These are phyloP conservation scores for Yamagishiella unicocca DNA, from an alignment of 139 green algal species.

Conservation along the genomic window DNA sequence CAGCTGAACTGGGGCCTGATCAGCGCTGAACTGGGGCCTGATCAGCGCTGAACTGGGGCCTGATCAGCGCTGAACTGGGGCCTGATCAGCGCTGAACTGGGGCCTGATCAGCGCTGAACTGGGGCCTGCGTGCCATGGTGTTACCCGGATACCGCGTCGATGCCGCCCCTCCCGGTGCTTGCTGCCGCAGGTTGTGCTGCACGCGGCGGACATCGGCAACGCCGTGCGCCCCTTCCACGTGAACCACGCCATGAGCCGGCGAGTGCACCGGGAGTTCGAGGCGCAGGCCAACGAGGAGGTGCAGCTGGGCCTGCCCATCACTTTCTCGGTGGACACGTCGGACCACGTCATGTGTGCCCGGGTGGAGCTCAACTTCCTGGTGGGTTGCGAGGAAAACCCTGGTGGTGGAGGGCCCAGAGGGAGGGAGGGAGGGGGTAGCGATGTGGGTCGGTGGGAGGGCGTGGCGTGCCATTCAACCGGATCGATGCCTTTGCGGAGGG, in stretches of 20 bases:
- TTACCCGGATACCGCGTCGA: no score
- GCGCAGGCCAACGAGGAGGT: conserved; percentile 61
- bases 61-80: no score
- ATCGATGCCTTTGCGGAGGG: not conserved
- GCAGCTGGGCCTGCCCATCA: conserved; percentile 60
- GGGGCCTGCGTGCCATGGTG: no score
- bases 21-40: no score
- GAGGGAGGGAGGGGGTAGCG: not conserved
- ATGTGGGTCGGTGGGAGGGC: not conserved
- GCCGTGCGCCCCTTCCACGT: conserved; percentile 65
- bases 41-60: no score
- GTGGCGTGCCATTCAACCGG: not conserved
- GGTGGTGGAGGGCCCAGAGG: not conserved
- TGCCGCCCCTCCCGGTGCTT: no score
- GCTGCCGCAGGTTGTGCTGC: conserved; percentile 57
- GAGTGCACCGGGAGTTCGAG: conserved; percentile 73
- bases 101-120: no score
- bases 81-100: no score
- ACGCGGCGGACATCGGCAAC: conserved; percentile 76
- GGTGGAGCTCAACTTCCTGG: conserved; percentile 78
- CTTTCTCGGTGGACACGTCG: conserved; percentile 63
- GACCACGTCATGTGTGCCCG: conserved; percentile 59
- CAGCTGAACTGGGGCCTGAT: no score
- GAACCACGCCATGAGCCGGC: conserved; percentile 53
- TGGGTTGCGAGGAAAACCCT: not conserved